A percentile compares a stretch with the other conserved stretches of the same genome.
phyloP scores from a whole-genome alignment of 345 rosid species.

The Erodium maritimum region DNA sequence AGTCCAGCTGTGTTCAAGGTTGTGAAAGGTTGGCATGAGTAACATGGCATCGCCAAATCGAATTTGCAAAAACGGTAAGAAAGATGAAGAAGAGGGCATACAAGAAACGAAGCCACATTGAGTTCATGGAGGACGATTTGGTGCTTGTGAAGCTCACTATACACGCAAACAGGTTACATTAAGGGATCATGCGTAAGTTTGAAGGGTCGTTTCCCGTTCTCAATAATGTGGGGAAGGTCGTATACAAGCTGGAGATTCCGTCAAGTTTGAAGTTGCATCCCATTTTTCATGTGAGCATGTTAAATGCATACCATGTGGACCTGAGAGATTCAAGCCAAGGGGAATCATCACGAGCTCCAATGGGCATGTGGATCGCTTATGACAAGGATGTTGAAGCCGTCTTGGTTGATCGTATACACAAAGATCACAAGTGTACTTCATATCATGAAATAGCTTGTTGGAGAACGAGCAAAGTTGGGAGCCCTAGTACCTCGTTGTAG shows the following conservation, averaged over 20 bases:
- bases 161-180: not conserved
- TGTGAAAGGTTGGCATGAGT: not conserved
- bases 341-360: not conserved
- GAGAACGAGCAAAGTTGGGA: too few species aligned
- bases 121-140: not conserved
- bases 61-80: not conserved
- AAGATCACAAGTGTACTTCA: too few species aligned
- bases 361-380: not conserved
- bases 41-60: not conserved
- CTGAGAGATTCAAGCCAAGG: not conserved
- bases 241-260: not conserved
- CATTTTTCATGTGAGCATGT: not conserved
- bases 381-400: not conserved
- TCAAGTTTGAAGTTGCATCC: not conserved
- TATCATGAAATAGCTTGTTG: too few species aligned
- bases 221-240: not conserved
- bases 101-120: not conserved
- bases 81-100: too few species aligned
- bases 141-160: not conserved
- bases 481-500: too few species aligned
- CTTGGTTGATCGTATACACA: too few species aligned
- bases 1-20: not conserved
- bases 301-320: not conserved
- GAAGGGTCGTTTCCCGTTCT: not conserved
- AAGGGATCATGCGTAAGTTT: not conserved